Evolutionary conservation across 2,329 filamentous ascomycete species (phyloP).

Genomic region (Teratosphaeriaceae sp.): DNA sequence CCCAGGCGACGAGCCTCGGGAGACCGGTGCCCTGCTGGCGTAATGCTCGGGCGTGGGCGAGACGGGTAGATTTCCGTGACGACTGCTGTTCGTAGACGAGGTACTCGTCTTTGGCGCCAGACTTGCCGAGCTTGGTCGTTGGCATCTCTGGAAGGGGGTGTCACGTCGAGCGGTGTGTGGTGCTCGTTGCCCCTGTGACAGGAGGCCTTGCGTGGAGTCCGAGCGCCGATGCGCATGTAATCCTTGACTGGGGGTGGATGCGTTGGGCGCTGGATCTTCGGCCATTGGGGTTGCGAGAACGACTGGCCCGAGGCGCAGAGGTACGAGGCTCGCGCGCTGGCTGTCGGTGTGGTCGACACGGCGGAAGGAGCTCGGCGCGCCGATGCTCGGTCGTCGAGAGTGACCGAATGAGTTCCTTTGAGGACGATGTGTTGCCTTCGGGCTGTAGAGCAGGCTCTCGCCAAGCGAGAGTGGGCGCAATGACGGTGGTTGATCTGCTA

Average conservation of each 20-base stretch:
- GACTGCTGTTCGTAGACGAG: not conserved
- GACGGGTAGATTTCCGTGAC: not conserved
- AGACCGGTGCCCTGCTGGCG: conserved; percentile 15
- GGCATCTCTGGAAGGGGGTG: conserved; percentile 15
- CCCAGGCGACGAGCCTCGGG: conserved; percentile 26
- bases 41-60: conserved; percentile 3
- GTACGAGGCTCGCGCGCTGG: conserved; percentile 22
- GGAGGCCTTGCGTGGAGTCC: conserved; percentile 9
- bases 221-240: conserved; percentile 5
- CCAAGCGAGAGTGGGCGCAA: conserved; percentile 19
- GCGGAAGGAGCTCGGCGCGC: conserved; percentile 20
- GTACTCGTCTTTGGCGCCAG: not conserved
- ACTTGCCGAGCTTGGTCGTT: conserved; percentile 3
- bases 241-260: not conserved
- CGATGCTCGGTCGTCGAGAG: conserved; percentile 18
- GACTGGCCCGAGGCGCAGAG: conserved; percentile 22
- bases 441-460: conserved; percentile 15
- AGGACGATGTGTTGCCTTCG: conserved; percentile 10
- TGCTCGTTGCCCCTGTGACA: conserved; percentile 4
- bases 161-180: conserved; percentile 10
- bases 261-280: not conserved
- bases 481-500: conserved; percentile 16
- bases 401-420: conserved; percentile 15
- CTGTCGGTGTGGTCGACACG: conserved; percentile 24
- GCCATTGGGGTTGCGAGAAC: conserved; percentile 14